Evolutionary conservation across 805 yeast species (phyloP).

Genomic region (Zygoascus tannicola): DNA sequence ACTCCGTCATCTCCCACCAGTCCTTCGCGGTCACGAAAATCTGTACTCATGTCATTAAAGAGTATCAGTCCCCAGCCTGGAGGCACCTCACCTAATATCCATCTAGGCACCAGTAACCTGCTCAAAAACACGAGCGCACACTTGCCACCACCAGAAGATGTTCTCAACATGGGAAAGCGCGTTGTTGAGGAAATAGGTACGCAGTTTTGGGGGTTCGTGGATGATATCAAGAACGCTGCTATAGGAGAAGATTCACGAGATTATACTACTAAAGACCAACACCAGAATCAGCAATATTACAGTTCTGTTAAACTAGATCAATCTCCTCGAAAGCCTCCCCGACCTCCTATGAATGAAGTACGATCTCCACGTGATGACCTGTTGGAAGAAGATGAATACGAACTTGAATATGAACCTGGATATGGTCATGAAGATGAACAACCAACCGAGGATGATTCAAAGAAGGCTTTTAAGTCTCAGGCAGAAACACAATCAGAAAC

Average conservation of each 20-base stretch:
- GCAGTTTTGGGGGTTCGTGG: conserved; percentile 29
- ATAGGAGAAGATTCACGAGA: conserved; percentile 23
- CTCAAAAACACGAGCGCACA: conserved; percentile 6
- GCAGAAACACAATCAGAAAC: background rate
- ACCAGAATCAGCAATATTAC: background rate
- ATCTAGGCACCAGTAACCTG: conserved; percentile 52
- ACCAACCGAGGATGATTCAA: background rate
- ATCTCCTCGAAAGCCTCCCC: background rate
- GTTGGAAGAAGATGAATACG: too few relatives aligned
- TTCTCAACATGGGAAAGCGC: conserved; percentile 23
- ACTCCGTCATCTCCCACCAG: background rate
- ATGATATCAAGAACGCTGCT: conserved; percentile 28
- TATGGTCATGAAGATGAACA: background rate
- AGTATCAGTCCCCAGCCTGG: background rate
- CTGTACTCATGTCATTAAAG: background rate
- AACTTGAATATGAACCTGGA: background rate
- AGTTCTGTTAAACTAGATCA: background rate
- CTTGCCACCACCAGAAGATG: conserved; percentile 20
- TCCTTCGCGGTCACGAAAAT: background rate
- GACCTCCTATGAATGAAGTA: too few relatives aligned
- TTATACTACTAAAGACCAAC: background rate
- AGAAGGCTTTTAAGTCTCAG: background rate
- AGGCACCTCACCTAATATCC: conserved; percentile 90
- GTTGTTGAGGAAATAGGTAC: conserved; percentile 28
- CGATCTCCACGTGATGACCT: too few relatives aligned